Base-by-base conservation (phyloP, 139 green algal genomes). In the Diplosphaera chodatii region DNA sequence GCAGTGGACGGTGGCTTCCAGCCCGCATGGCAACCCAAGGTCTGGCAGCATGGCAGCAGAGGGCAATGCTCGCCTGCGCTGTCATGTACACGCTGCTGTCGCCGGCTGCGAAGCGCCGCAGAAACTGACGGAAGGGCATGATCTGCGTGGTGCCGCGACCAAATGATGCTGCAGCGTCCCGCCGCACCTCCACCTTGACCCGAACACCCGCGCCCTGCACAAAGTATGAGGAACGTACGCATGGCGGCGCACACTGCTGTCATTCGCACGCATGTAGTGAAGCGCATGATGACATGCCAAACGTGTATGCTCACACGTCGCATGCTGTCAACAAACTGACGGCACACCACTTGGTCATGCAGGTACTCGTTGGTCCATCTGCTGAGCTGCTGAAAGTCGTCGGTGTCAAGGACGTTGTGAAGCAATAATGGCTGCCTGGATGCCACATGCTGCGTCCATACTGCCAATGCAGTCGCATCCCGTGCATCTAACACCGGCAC, bases 71-170 rank as follows among this genome's bases (percentile, higher is more conserved):
- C 23, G 77, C 83, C 78, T 94, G 90, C n/a, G 87, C 87, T 1
- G 86, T 88, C 22, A 96, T 70, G 82, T 96, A 96, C 0, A 91
- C 66, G 1, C 30, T 77, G 29, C 71, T 73, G 64, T 94, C 79
- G 1, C 85, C 88, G 1, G 71, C 63, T 22, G 64, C 56, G 59
- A 86, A 25, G 16, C 63, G 48, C 25, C 66, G 23, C 37, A 95
- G 40, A 3, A 91, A 84, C 2, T 88, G 63, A 2, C 66, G 32
- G 28, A 96, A 87, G 10, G 41, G 68, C 87, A 93, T 92, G 16
- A 31, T 10, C 31, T 72, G 25, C 66, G 82, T 87, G 37, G 63
- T 25, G 13, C 89, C 90, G 21, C 81, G 67, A 30, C 90, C 90
- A 80, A 82, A 96, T 0, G 48, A 59, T 10, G 48, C 48, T 25